Base-by-base conservation (phyloP, 176 grass and related monocot genomes). In the Pharus latifolius region DNA sequence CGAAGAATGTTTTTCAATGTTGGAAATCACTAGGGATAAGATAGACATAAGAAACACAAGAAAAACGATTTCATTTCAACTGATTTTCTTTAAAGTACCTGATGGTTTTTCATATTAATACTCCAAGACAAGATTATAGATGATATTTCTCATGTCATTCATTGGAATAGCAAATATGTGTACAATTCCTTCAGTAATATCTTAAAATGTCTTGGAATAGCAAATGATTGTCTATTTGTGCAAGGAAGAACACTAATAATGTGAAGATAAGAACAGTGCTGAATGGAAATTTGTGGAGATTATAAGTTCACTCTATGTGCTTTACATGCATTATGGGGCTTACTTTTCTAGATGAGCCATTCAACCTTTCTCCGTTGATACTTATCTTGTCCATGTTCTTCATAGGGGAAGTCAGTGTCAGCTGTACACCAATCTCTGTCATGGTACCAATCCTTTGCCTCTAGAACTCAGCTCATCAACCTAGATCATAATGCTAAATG, bases 331-430 rank as follows among this genome's bases (percentile, higher is more conserved):
- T 50, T 30, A 0, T 0, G 32, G 24, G 74, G 60, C 50, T 78
- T 80, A 94, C 90, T 78, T 70, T 87, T 58, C 54, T n/a, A 40
- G 25, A 42, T 0, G 67, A 80, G 28, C 53, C 65, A 55, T 66
- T 45, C 9, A 58, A n/a, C 43, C 65, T 69, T 29, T 75, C 65
- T 48, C 61, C 73, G 29, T 74, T 71, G 54, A 64, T 82, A 48
- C 49, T 56, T 53, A 20, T 14, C 34, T 70, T 82, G 20, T 65
- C 74, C 24, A 62, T 38, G 35, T 49, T 81, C 70, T 60, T 89
- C 30, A 67, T 63, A 67, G 68, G 61, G 29, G 60, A 72, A 28
- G 67, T 37, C 47, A 80, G 37, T 49, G 72, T 67, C 67, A 79
- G 71, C 42, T 84, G 84, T 48, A 65, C 41, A 60, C 77, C 47